Conservation (phyloP, 225 moss, liverwort and hornwort genomes). For the Pseudoscleropodium purum region DNA sequence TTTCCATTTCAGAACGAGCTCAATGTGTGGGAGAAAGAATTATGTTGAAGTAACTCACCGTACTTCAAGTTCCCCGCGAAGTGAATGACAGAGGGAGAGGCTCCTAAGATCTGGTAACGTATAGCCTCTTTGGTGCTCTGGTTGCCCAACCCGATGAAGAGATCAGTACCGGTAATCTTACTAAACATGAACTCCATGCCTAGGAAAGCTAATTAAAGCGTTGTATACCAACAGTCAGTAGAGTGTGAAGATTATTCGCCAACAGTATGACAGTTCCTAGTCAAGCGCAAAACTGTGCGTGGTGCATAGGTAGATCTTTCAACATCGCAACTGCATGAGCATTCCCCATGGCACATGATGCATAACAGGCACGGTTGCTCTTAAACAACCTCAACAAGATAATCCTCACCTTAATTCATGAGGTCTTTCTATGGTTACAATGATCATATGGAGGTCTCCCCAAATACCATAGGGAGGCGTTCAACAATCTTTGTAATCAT, state of each 20-base stretch:
- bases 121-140: slow-evolving; percentile 89
- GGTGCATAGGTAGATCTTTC: neutral
- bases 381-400: neutral
- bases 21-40: neutral
- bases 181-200: neutral
- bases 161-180: neutral
- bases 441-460: neutral
- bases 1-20: neutral
- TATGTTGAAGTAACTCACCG: slow-evolving; percentile 35
- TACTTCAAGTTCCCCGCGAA: slow-evolving; percentile 91
- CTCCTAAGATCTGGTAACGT: slow-evolving; percentile 81
- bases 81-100: slow-evolving; percentile 55
- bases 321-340: neutral
- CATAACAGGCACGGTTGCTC: neutral
- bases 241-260: neutral
- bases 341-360: neutral
- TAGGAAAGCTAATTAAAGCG: neutral
- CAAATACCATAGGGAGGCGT: neutral
- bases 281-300: neutral
- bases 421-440: too few species aligned
- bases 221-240: neutral
- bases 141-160: slow-evolving; percentile 3
- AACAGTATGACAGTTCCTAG: neutral
- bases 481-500: neutral
- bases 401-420: neutral